Base-by-base conservation (phyloP, 164 flowering plant genomes). In the Aristolochia californica region DNA sequence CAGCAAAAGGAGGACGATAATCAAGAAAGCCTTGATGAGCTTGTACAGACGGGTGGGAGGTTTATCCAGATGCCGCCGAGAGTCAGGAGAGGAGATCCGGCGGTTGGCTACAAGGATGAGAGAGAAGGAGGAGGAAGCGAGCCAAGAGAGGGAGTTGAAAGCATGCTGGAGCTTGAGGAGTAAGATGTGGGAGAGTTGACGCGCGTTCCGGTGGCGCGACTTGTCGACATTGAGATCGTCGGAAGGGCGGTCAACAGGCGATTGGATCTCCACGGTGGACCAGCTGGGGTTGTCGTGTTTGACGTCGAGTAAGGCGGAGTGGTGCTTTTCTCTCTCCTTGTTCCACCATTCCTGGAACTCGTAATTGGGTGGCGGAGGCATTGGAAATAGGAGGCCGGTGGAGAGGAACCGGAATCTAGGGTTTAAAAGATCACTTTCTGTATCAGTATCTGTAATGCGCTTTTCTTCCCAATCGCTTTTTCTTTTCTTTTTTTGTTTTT, bases 261-360 rank as follows among this genome's bases (percentile, higher is more conserved):
- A 61, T 1, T 56, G 55, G 78, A 85, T 72, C 62, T 80, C 80
- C 49, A 77, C 75, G 57, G 40, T 43, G 26, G 70, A 56, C 43
- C 63, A 70, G 15, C 52, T 45, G 38, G 69, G 45, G 57, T 51
- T 66, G 55, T 67, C 74, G 30, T 43, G 73, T 47, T 59, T 68
- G 67, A 15, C 21, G 45, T 65, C 62, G 21, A 30, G 8, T 45
- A 60, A 27, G 62, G 62, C 49, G 21, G 38, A 49, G 44, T 62
- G 53, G 45, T 58, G 71, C 54, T 34, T 34, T 8, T 78, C 75
- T 47, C 78, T 64, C 60, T 83, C 83, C 66, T 77, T 82, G 83
- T 77, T 85, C 97, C 95, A 90, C 95, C 95, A 87, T 81, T 90
- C 86, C 68, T 85, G 94, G 63, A 87, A 85, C 75, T 90, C 97